Percentiles rank a stretch among this genome's conserved stretches.
Conservation (phyloP, 73 alveolate genomes). For the Effrenium voratum region DNA sequence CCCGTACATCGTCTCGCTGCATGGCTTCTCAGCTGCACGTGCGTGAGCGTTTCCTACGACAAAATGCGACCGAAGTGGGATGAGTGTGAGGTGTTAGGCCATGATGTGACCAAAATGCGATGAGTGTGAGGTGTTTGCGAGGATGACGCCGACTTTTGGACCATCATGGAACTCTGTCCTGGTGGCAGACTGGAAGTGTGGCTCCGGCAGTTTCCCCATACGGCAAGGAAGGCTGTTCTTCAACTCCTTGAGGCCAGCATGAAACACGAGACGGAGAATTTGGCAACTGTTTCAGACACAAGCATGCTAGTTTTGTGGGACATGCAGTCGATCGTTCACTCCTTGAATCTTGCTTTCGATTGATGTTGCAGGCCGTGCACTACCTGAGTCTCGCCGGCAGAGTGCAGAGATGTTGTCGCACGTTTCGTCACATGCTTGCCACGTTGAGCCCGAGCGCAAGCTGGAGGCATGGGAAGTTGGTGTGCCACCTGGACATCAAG, state of each 20-base stretch:
- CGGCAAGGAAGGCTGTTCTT: slow-evolving; percentile 3
- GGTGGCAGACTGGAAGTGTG: slow-evolving; percentile 69
- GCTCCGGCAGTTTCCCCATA: slow-evolving; percentile 31
- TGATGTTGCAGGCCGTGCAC: too few species aligned
- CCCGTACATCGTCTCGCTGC: slow-evolving; percentile 57
- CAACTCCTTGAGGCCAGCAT: slow-evolving; percentile 48
- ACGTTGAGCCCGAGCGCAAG: too few species aligned
- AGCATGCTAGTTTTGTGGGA: too few species aligned
- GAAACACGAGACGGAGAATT: neutral
- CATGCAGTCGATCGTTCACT: too few species aligned
- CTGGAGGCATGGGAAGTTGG: slow-evolving; percentile 56
- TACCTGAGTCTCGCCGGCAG: too few species aligned
- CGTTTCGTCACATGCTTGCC: too few species aligned
- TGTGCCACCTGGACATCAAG: slow-evolving; percentile 69
- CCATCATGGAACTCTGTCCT: slow-evolving; percentile 71
- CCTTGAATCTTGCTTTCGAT: too few species aligned
- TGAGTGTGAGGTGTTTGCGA: slow-evolving; percentile 60
- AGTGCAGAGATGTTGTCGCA: too few species aligned
- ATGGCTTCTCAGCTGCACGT: slow-evolving; percentile 16
- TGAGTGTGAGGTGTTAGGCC: neutral
- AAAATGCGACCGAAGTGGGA: neutral
- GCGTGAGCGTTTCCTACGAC: neutral
- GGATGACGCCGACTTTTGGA: slow-evolving; percentile 53
- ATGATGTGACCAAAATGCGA: neutral
- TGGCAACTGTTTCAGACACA: too few species aligned